A percentile compares a stretch with the other conserved stretches of the same genome.
Evolutionary conservation across 306 rosid species (phyloP).

Genomic region (Castanospermum australe): DNA sequence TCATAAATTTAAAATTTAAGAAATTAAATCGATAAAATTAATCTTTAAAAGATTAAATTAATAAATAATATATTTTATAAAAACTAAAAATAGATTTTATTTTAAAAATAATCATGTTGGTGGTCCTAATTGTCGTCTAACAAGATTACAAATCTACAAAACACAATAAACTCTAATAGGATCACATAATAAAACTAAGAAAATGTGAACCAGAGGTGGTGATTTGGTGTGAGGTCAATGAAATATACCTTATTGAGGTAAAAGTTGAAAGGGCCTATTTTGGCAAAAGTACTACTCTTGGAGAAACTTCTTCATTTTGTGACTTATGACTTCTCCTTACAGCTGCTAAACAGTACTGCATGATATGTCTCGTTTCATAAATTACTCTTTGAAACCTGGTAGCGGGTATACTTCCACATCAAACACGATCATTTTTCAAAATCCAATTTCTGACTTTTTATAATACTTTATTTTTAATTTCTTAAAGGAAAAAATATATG

Average conservation of each 20-base stretch:
- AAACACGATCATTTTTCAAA: background rate
- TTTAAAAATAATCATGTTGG: background rate
- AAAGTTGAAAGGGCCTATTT: slow-evolving; percentile 2
- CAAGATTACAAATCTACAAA: background rate
- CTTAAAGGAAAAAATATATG: background rate
- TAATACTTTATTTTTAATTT: background rate
- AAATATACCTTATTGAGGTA: background rate
- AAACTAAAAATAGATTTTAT: too few relatives aligned
- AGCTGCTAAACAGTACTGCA: background rate
- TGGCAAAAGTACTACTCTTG: background rate
- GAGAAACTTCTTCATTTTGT: background rate
- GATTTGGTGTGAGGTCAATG: slow-evolving; percentile 15
- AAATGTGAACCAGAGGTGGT: background rate
- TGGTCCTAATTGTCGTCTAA: background rate
- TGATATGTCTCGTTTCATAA: background rate
- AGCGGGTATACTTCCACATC: background rate
- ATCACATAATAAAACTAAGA: background rate
- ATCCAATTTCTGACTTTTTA: background rate
- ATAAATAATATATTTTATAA: too few relatives aligned
- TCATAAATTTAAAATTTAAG: too few relatives aligned
- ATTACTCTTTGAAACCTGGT: background rate
- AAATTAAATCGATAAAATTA: too few relatives aligned
- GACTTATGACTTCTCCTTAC: background rate
- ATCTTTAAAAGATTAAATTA: too few relatives aligned
- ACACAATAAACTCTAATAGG: background rate